phyloP scores from a whole-genome alignment of 371 early-diverging fungal genomes.

The Mortierella sp. region DNA sequence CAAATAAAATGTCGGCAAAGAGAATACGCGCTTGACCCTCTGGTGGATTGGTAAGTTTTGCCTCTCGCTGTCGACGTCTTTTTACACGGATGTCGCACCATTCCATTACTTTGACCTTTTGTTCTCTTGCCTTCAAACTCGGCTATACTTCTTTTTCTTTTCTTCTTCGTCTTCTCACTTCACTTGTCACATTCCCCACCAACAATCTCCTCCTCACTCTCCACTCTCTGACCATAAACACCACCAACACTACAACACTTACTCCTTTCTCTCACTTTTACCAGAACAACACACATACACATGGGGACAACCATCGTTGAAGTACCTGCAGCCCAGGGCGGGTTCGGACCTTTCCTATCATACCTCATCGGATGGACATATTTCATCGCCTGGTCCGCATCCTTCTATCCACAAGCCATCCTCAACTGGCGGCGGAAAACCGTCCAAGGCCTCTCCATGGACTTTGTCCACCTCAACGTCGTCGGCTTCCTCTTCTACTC shows the following conservation, averaged over 20 bases:
- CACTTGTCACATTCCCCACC: not conserved
- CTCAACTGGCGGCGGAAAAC: conserved; percentile 77
- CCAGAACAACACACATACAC: conserved; percentile 1
- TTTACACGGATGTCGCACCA: not conserved
- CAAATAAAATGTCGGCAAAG: not conserved
- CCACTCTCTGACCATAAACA: not conserved
- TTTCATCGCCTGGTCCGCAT: conserved; percentile 82
- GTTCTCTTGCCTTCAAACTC: not conserved
- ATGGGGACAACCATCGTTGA: not conserved
- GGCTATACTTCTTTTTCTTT: not conserved
- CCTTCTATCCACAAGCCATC: conserved; percentile 82
- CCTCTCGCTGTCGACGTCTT: no score
- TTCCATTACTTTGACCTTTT: not conserved
- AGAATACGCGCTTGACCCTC: no score
- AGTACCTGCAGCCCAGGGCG: conserved; percentile 7
- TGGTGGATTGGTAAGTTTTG: no score
- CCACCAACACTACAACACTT: not conserved
- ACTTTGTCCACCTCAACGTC: conserved; percentile 90
- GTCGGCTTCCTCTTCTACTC: conserved; percentile 91
- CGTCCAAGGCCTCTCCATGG: conserved; percentile 91
- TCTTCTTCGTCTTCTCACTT: not conserved
- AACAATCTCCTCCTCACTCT: not conserved
- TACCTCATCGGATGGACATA: conserved; percentile 71
- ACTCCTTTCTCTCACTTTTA: not conserved
- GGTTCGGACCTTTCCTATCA: conserved; percentile 39